Evolutionary conservation across 108 stramenopile genomes (phyloP).

Genomic region (Cyclostephanos tholiformis): DNA sequence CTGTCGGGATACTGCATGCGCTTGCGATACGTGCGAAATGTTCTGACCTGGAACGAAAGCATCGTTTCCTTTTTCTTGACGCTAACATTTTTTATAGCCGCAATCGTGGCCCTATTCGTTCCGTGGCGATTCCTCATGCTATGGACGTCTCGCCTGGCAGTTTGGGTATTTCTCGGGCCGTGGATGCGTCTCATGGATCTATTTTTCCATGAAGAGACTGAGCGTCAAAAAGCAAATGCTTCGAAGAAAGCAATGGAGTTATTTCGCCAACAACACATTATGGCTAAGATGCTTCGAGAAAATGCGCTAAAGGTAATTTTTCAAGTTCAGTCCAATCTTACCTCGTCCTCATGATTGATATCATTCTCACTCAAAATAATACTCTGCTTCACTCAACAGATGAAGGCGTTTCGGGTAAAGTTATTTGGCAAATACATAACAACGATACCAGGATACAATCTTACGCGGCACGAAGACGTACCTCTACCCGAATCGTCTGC

Average conservation of each 20-base stretch:
- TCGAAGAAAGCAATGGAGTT: conserved; percentile 6
- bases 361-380: neutral
- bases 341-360: neutral
- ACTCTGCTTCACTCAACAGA: neutral
- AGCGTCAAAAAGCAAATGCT: conserved; percentile 23
- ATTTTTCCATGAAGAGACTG: conserved; percentile 38
- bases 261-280: conserved; percentile 31
- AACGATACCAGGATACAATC: conserved; percentile 42
- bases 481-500: conserved; percentile 53
- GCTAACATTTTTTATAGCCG: conserved; percentile 50
- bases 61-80: conserved; percentile 68
- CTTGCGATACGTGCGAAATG: conserved; percentile 30
- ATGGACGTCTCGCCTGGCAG: conserved; percentile 59
- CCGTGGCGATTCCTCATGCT: conserved; percentile 70
- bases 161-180: conserved; percentile 72
- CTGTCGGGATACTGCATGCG: conserved; percentile 35
- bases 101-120: conserved; percentile 55
- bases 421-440: conserved; percentile 68
- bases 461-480: conserved; percentile 54
- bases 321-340: too few species aligned
- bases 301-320: conserved; percentile 65
- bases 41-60: conserved; percentile 72
- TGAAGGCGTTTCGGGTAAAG: conserved; percentile 53
- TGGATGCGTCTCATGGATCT: conserved; percentile 72
- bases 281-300: conserved; percentile 59